Conservation (phyloP, 2,329 filamentous ascomycete genomes). For the Colletotrichum brevisporum region DNA sequence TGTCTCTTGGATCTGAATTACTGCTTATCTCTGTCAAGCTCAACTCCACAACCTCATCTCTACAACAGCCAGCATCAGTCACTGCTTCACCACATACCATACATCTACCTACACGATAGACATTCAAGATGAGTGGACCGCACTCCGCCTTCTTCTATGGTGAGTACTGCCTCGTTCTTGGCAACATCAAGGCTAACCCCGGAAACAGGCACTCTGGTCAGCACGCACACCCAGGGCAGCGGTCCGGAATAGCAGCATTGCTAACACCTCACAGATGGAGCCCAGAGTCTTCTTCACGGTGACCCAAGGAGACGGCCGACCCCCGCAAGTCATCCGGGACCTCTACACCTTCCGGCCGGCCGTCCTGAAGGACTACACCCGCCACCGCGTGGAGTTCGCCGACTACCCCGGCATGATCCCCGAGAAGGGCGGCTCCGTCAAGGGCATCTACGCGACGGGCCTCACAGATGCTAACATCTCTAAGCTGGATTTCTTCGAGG, state of each 20-base stretch:
- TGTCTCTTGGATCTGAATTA: background rate
- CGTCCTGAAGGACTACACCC: conserved; percentile 79
- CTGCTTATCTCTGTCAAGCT: background rate
- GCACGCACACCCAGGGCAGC: conserved; percentile 18
- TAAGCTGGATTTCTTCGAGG: conserved; percentile 87
- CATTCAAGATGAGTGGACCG: conserved; percentile 56
- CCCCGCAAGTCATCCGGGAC: conserved; percentile 63
- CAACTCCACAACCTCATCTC: background rate
- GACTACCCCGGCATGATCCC: conserved; percentile 88
- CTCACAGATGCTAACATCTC: conserved; percentile 82
- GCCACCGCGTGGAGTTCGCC: conserved; percentile 75
- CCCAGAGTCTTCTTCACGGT: conserved; percentile 88
- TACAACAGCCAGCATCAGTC: background rate
- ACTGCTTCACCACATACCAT: background rate
- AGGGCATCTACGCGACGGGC: conserved; percentile 83
- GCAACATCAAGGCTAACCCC: conserved; percentile 8
- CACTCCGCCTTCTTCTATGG: conserved; percentile 72
- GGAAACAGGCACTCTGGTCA: conserved; percentile 53
- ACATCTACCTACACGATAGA: background rate
- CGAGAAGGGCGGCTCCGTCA: conserved; percentile 70
- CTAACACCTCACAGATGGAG: conserved; percentile 72
- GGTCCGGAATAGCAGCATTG: conserved; percentile 40
- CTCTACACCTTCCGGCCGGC: conserved; percentile 79
- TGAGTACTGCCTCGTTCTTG: conserved; percentile 46
- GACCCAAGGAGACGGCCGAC: conserved; percentile 73